phyloP scores from a whole-genome alignment of 495 filamentous ascomycete genomes.

The Annulohypoxylon nitens region DNA sequence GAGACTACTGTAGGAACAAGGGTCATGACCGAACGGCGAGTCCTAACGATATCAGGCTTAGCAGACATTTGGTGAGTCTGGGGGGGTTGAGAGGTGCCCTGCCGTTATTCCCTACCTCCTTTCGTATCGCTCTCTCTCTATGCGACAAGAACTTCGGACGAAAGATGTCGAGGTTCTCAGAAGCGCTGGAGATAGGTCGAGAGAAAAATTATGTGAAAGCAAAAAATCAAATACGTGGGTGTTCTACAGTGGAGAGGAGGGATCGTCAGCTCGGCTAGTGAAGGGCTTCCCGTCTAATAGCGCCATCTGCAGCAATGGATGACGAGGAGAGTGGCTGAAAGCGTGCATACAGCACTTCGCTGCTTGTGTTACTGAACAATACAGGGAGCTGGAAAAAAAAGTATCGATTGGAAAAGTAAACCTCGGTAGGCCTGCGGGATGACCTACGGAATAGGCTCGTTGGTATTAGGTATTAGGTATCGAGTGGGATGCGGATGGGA shows the following conservation, averaged over 20 bases:
- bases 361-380: constrained; percentile 40
- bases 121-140: constrained; percentile 25
- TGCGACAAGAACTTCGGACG: constrained; percentile 12
- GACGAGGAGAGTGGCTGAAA: constrained; percentile 43
- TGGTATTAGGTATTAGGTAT: constrained; percentile 4
- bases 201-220: not conserved
- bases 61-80: constrained; percentile 31
- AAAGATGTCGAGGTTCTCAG: not conserved
- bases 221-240: not conserved
- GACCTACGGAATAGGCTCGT: constrained; percentile 15
- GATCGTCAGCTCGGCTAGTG: constrained; percentile 37
- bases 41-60: constrained; percentile 42
- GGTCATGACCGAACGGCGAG: constrained; percentile 43
- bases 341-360: constrained; percentile 35
- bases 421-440: constrained; percentile 38
- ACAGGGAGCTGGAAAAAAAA: constrained; percentile 27
- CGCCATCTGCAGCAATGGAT: constrained; percentile 32
- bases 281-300: constrained; percentile 29
- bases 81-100: constrained; percentile 27
- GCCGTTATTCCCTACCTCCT: constrained; percentile 10
- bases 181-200: not conserved
- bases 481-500: constrained; percentile 26
- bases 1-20: constrained; percentile 47
- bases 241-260: constrained; percentile 9
- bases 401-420: constrained; percentile 9